Evolutionary conservation across 140 eudicot species (phyloP), one percentile per base, ranked within the genome.

Genomic region (Erigeron philadelphicus): DNA sequence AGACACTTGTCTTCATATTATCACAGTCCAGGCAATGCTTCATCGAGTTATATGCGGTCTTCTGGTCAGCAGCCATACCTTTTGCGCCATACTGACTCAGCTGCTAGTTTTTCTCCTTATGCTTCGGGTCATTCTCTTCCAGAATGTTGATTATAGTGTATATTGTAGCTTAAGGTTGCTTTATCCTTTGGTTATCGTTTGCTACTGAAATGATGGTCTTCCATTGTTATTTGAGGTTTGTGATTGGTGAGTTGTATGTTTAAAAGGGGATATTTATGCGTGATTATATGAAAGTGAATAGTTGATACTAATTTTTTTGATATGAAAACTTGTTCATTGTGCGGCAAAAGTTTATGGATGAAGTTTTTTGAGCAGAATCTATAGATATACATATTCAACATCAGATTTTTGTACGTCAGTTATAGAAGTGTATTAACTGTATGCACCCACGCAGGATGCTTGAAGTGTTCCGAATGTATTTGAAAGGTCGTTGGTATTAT

Each of bases 81-180:
- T 11, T 70, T 93, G 79, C 99, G 83, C 50, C 82, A 80, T 52
- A 89, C 82, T 41, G 97, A 87, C 74, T 89, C 99, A 1, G 84
- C 86, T 61, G 78, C 90, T n/a, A 94, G 91, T 79, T 89, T 87
- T 63, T 94, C 99, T 10, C 95, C 99, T 0, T 89, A 62, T 71
- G 76, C 88, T 55, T 94, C 99, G 11, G 85, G 95, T 25, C 87
- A 89, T 17, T 89, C 97, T 0, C 95, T 94, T 55, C 99, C 99
- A 1, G 95, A 79, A 6, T 86, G 95, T 58, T 86, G 83, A 79
- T 72, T 67, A 7, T 62, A 11, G 59, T 62, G 66, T 65, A 65
- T 72, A 78, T 59, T 56, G 57, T 44, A 54, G 59, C 61, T 44
- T 21, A 10, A 38, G 25, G 61, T 16, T 67, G 74, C 55, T 58